phyloP scores from a whole-genome alignment of 2,329 filamentous ascomycete species.

The Botryotinia narcissicola region DNA sequence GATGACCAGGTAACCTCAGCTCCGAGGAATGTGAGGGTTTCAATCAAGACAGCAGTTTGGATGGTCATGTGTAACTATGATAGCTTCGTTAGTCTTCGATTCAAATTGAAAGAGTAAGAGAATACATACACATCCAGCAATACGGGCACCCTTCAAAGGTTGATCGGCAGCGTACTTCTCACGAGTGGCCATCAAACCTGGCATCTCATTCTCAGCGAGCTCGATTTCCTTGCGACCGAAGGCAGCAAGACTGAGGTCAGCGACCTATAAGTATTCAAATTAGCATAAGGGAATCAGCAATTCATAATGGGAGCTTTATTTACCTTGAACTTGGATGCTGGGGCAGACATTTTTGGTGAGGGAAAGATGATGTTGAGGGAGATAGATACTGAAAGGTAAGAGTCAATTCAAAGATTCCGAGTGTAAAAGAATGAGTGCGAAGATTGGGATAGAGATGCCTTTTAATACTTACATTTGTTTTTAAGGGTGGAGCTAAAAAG shows the following conservation, averaged over 20 bases:
- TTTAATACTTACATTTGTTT: constrained; percentile 9
- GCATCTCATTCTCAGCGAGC: constrained; percentile 95
- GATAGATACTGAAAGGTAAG: constrained; percentile 12
- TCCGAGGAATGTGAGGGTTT: constrained; percentile 91
- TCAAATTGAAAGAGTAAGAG: constrained; percentile 61
- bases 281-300: constrained; percentile 4
- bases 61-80: constrained; percentile 63
- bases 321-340: constrained; percentile 39
- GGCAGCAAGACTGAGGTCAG: constrained; percentile 94
- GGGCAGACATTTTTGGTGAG: constrained; percentile 38
- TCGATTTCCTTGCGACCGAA: constrained; percentile 99
- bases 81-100: neutral
- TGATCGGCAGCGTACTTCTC: constrained; percentile 88
- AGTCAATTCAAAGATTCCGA: neutral
- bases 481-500: neutral
- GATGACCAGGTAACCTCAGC: constrained; percentile 98
- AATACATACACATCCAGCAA: constrained; percentile 78
- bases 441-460: neutral
- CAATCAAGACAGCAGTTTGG: constrained; percentile 98
- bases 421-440: neutral
- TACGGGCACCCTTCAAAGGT: constrained; percentile 89
- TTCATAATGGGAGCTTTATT: neutral
- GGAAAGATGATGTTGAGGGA: constrained; percentile 21
- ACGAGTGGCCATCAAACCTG: constrained; percentile 94
- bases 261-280: constrained; percentile 60